phyloP scores from a whole-genome alignment of 768 basidiomycete species.

The Agrocybe praecox region DNA sequence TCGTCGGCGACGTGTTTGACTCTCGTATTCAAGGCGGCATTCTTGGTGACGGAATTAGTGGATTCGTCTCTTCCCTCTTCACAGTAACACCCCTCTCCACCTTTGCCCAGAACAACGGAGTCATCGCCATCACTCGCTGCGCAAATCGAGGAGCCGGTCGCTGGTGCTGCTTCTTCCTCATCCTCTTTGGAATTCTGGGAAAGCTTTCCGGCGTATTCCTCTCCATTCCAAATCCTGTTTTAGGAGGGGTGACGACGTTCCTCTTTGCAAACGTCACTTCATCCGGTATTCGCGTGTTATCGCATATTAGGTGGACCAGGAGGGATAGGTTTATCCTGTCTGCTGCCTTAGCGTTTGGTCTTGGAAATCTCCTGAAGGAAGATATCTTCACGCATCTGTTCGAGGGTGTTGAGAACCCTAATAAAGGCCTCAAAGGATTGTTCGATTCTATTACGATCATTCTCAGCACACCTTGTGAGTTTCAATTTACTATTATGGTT shows the following conservation, averaged over 20 bases:
- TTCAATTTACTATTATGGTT: neutral
- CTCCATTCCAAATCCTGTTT: constrained; percentile 80
- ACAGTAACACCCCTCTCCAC: constrained; percentile 81
- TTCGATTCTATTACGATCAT: constrained; percentile 82
- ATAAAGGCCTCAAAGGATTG: constrained; percentile 62
- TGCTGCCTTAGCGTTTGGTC: constrained; percentile 67
- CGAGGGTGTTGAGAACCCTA: constrained; percentile 55
- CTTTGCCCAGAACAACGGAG: constrained; percentile 85
- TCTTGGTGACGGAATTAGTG: constrained; percentile 79
- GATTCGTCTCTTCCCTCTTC: constrained; percentile 78
- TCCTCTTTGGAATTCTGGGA: constrained; percentile 78
- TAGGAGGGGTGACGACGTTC: constrained; percentile 88
- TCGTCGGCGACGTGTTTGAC: constrained; percentile 79
- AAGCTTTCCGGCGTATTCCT: constrained; percentile 86
- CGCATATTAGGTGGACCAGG: constrained; percentile 58
- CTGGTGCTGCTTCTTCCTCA: constrained; percentile 79
- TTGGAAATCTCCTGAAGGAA: constrained; percentile 72
- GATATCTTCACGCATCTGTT: constrained; percentile 71
- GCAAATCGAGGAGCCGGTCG: constrained; percentile 80
- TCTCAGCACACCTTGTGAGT: constrained; percentile 79
- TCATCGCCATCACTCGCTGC: constrained; percentile 83
- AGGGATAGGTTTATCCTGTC: constrained; percentile 72
- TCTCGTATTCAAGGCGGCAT: constrained; percentile 83
- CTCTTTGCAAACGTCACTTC: constrained; percentile 76
- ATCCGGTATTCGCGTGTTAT: constrained; percentile 72